Base-by-base conservation (phyloP, 2,329 filamentous ascomycete species). In the Tolypocladium tundrense region DNA sequence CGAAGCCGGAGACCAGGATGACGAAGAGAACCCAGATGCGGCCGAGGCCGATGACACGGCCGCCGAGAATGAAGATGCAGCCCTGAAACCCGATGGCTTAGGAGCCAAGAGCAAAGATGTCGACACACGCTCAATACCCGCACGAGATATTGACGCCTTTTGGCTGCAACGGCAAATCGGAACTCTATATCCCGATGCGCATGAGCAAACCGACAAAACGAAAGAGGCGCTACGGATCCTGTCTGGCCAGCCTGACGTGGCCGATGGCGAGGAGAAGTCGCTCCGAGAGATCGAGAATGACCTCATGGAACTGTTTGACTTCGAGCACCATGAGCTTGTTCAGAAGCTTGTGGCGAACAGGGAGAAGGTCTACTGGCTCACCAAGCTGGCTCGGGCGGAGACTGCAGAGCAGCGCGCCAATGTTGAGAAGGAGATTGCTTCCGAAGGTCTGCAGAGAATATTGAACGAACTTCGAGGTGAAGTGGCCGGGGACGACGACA, bases 271-370 rank as follows among this genome's bases (percentile, higher is more conserved):
- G 60, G 91, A 95, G 67, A 92, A 90, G 71, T 82, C 89, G 16
- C 78, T 97, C 37, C 87, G 93, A 66, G 93, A 99, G 68, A 92
- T 97, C 58, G 94, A 99, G 69, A 99, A 99, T 72, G 94, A 99
- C 62, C 79, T 99, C 59, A 97, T 97, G 89, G 94, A 97, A 67
- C 82, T 99, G 0, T 97, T 99, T 66, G 94, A 99, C 67, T 99
- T 96, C 67, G 93, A 97, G 67, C 89, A 97, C 68, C 91, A 95
- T 60, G 91, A 97, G 62, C 81, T 97, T 57, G 94, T 97, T 33
- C 87, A 90, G 62, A 93, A 91, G 72, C 81, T 99, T 19, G 91
- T 97, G 58, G 85, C 88, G 64, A 99, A 99, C 72, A 84, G 91
- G 58, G 90, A 97, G 67, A 95, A 94, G 77, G 86, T 99, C 58